phyloP scores from a whole-genome alignment of 768 basidiomycete species.

The Lactifluus subvellereus region DNA sequence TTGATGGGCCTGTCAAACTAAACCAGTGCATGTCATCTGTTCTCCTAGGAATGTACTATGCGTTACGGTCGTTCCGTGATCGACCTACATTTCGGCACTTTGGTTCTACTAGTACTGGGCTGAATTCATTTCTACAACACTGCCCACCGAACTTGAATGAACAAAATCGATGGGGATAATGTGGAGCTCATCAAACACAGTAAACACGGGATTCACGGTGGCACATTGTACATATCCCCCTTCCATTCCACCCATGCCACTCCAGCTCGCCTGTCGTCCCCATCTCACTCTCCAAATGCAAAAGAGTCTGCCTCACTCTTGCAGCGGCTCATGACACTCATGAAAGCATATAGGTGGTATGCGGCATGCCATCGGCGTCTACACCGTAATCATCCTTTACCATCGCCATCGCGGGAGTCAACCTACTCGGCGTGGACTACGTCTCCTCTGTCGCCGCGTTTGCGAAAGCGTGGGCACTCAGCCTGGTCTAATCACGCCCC shows the following conservation, averaged over 20 bases:
- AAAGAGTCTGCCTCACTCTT: too few species aligned
- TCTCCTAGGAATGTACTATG: too few species aligned
- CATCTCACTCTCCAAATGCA: too few species aligned
- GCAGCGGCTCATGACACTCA: slow-evolving; percentile 23
- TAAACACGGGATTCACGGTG: not conserved
- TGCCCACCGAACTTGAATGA: too few species aligned
- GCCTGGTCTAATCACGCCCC: slow-evolving; percentile 46
- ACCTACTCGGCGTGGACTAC: slow-evolving; percentile 37
- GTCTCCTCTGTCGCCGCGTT: slow-evolving; percentile 69
- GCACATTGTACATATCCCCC: slow-evolving; percentile 29
- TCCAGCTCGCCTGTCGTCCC: slow-evolving; percentile 43
- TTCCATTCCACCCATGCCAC: slow-evolving; percentile 47
- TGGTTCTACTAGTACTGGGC: too few species aligned
- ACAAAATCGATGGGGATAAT: too few species aligned
- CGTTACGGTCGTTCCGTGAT: too few species aligned
- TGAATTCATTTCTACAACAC: too few species aligned
- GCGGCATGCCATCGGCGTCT: slow-evolving; percentile 76
- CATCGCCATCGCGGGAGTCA: slow-evolving; percentile 30
- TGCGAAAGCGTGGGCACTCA: slow-evolving; percentile 44
- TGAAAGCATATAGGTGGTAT: slow-evolving; percentile 89
- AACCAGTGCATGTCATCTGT: too few species aligned
- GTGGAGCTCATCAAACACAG: too few species aligned
- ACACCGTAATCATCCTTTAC: slow-evolving; percentile 67
- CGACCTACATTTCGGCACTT: too few species aligned
- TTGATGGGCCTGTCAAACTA: too few species aligned